Evolutionary conservation across 148 eudicot genomes (phyloP), one percentile per base, ranked within the genome.

Genomic region (Fagopyrum tataricum): DNA sequence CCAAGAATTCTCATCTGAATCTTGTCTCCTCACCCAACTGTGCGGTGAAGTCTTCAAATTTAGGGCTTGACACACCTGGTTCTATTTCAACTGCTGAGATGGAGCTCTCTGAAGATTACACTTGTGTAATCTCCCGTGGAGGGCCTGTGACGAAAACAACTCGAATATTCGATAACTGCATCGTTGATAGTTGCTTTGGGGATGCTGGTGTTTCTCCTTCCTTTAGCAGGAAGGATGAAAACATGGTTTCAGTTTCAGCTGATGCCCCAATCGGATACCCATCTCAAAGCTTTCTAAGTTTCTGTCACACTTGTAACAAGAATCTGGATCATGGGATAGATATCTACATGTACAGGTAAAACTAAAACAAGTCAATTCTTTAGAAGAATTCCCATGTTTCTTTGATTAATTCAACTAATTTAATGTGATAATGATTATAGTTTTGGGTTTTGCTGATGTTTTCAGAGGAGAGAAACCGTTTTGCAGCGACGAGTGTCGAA

Each of bases 21-120:
- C 71, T 79, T 6, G 71, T 79, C 20, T 78, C 82, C 48, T 72
- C 84, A 14, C 17, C 74, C 69, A 37, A 13, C 24, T 24, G 18
- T 48, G 58, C 4, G 40, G 18, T 61, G 43, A 64, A 64, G 26
- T 31, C 20, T 15, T 64, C 69, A 4, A 64, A 64, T 64, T 39
- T 64, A 18, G 69, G 69, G 44, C 74, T 44, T 26, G 82, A 79
- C 3, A 79, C 67, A 73, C 51, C 53, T 47, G 70, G 81, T 4
- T 76, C 61, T 10, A 81, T 78, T 62, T 83, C 85, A 55, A 72
- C 77, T 7, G 74, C 74, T 64, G 89, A 88, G 72, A 88, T 88
- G 87, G 89, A 84, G 76, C 89, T 86, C 5, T 84, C 87, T 37
- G 92, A 88, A 86, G 92, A 88, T 20, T 88, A 88, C 24, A 88